Conservation (phyloP, 2,329 filamentous ascomycete species). For the Plenodomus lindquistii region DNA sequence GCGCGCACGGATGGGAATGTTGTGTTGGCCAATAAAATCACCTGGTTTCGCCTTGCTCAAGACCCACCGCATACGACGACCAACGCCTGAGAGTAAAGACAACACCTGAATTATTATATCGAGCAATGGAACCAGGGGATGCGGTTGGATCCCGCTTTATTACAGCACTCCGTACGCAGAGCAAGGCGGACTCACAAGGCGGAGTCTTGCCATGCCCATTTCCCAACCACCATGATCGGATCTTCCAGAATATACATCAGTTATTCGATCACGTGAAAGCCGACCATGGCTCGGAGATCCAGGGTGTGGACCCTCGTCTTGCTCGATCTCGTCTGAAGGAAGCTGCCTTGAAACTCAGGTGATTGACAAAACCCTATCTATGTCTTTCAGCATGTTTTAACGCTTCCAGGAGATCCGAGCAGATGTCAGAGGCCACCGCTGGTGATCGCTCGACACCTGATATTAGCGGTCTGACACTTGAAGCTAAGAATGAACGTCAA, state of each 20-base stretch:
- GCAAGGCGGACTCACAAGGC: conserved; percentile 16
- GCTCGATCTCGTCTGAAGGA: conserved; percentile 28
- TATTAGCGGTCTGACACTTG: conserved; percentile 33
- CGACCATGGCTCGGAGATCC: conserved; percentile 31
- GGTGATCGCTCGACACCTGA: conserved; percentile 35
- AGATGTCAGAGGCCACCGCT: conserved; percentile 31
- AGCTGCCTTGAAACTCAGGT: conserved; percentile 25
- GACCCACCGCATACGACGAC: background rate
- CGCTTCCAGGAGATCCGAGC: conserved; percentile 21
- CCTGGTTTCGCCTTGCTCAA: background rate
- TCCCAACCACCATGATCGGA: conserved; percentile 26
- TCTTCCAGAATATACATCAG: conserved; percentile 34
- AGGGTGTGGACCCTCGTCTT: conserved; percentile 17
- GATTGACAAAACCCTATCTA: conserved; percentile 1
- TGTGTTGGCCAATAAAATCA: background rate
- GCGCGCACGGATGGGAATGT: conserved; percentile 1
- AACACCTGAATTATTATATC: conserved; percentile 1
- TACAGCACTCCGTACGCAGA: conserved; percentile 31
- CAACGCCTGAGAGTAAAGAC: background rate
- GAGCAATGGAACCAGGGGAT: conserved; percentile 23
- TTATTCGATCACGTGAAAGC: conserved; percentile 30
- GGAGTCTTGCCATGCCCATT: conserved; percentile 36
- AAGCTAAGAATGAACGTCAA: conserved; percentile 19
- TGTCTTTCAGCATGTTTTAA: conserved; percentile 7
- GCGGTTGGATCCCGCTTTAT: conserved; percentile 31